Evolutionary conservation across 805 yeast genomes (phyloP), one percentile per base, ranked within the genome.

Genomic region (Wickerhamiella dianesei): DNA sequence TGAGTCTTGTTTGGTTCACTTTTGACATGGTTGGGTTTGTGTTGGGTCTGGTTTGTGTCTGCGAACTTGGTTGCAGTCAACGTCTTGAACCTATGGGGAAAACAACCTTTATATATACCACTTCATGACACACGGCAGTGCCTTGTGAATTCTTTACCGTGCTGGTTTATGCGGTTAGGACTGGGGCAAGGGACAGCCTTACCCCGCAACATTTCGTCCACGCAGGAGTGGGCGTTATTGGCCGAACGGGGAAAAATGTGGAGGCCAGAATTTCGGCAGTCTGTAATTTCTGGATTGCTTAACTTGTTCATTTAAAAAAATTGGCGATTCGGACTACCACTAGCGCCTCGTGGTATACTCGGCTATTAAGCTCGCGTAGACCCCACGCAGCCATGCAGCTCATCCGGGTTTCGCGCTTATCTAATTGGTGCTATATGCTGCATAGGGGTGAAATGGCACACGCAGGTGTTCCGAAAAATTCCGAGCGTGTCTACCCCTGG

Each of bases 1-100:
- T 68, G 37, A 67, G 58, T 29, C 64, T 59, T 16, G 72, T 68
- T 47, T 61, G 60, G 56, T 68, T 68, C 47, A 67, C 69, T 21
- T 62, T 54, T 43, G 60, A 51, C 65, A 61, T 62, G 8, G 21
- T 5, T 19, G 25, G 17, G 9, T 8, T 37, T 9, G 9, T 37
- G 8, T 13, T 37, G 40, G 8, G n/a, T 12, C 8, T 37, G 9
- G 9, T 14, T 14, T 9, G 14, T 29, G 35, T 29, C 35, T 29
- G 35, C 13, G 14, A 14, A 9, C 9, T 9, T 14, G 9, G 9
- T 29, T 9, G 35, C 9, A 14, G 9, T 29, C 13, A 14, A 29
- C 35, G 14, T 9, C 35, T 14, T 14, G 9, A 14, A 9, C 13
- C 35, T 29, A 9, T 29, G 9, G 14, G 14, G 14, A 9, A 29